Evolutionary conservation across 345 rosid species (phyloP).

Genomic region (Citrus glauca): DNA sequence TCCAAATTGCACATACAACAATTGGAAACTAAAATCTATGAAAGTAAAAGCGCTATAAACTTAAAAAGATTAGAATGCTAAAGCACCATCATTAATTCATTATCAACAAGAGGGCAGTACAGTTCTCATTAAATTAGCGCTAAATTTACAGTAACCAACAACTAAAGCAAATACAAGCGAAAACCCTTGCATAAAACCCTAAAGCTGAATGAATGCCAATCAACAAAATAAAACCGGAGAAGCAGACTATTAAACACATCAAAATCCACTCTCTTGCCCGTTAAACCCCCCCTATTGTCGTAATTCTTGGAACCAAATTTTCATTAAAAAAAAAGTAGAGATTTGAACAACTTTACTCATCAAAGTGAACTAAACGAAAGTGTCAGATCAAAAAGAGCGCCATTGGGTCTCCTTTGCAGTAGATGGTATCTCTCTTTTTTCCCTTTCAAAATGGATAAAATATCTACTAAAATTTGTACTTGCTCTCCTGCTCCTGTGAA

Average conservation of each 20-base stretch:
- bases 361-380: not conserved
- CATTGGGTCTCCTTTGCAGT: not conserved
- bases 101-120: not conserved
- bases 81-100: not conserved
- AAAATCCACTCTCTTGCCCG: not conserved
- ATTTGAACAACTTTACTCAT: not conserved
- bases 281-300: not conserved
- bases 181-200: not conserved
- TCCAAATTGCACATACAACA: not conserved
- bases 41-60: not conserved
- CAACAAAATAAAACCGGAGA: not conserved
- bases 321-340: not conserved
- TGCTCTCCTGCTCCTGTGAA: not conserved
- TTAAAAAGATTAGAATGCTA: not conserved
- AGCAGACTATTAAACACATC: not conserved
- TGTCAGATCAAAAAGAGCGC: not conserved
- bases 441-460: not conserved
- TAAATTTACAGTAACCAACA: not conserved
- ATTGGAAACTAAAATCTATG: not conserved
- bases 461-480: slow-evolving; percentile 3
- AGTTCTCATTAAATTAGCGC: not conserved
- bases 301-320: not conserved
- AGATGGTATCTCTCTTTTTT: not conserved
- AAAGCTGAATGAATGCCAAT: not conserved
- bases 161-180: not conserved